Evolutionary conservation across 2,329 filamentous ascomycete genomes (phyloP).

Genomic region (Fusarium equiseti): DNA sequence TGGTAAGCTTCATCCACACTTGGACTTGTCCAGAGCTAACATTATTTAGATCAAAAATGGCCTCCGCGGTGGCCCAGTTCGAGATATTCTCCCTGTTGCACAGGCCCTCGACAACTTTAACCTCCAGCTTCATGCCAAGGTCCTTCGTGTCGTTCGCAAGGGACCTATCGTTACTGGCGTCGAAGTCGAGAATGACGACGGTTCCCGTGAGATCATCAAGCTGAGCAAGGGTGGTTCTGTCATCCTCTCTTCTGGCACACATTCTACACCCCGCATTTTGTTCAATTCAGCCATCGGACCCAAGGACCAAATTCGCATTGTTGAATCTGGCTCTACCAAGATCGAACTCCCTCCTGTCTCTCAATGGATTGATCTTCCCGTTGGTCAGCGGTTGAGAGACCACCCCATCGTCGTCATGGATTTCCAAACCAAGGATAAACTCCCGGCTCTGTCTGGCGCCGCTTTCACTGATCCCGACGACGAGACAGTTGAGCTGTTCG

Average conservation of each 20-base stretch:
- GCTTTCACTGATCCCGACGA: slow-evolving; percentile 47
- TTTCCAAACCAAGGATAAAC: slow-evolving; percentile 46
- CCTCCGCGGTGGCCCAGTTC: slow-evolving; percentile 75
- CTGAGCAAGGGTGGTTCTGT: slow-evolving; percentile 72
- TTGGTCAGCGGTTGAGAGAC: slow-evolving; percentile 68
- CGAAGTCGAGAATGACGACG: slow-evolving; percentile 68
- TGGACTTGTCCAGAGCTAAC: background rate
- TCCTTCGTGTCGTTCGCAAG: slow-evolving; percentile 73
- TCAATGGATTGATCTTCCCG: slow-evolving; percentile 70
- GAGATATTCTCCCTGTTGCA: slow-evolving; percentile 75
- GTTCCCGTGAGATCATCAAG: slow-evolving; percentile 68
- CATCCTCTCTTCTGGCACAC: slow-evolving; percentile 74
- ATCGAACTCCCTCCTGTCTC: slow-evolving; percentile 61
- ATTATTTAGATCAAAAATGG: slow-evolving; percentile 68
- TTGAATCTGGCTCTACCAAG: slow-evolving; percentile 59
- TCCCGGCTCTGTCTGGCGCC: slow-evolving; percentile 36
- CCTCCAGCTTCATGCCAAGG: slow-evolving; percentile 72
- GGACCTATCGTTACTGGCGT: slow-evolving; percentile 73
- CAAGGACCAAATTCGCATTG: slow-evolving; percentile 66
- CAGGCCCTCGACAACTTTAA: slow-evolving; percentile 71
- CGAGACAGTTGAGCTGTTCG: slow-evolving; percentile 49
- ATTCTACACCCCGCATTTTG: slow-evolving; percentile 75
- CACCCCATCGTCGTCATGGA: slow-evolving; percentile 56
- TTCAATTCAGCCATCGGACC: slow-evolving; percentile 72
- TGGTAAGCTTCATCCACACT: slow-evolving; percentile 20